Percentiles rank a stretch among this genome's conserved stretches.
These are phyloP conservation scores for Fusarium poae DNA, from an alignment of 2,329 filamentous ascomycete genomes.

Conservation along the genomic window DNA sequence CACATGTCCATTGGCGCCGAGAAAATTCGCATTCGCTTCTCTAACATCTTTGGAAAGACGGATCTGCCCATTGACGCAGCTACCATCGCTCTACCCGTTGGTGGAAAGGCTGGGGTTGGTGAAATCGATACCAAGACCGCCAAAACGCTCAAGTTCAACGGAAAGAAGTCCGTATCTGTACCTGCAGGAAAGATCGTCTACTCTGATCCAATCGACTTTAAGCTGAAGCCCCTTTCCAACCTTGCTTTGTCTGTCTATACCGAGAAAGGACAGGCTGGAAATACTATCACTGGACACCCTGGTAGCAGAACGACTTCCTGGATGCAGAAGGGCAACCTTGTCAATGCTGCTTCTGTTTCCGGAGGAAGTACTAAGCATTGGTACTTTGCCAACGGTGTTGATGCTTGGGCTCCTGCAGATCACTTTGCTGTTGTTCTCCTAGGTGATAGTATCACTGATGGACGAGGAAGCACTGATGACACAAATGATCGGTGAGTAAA, in stretches of 20 bases:
- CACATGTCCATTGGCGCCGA: slow-evolving; percentile 28
- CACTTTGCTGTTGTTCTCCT: slow-evolving; percentile 33
- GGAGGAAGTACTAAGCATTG: slow-evolving; percentile 31
- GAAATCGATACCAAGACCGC: slow-evolving; percentile 20
- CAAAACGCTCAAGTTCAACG: slow-evolving; percentile 19
- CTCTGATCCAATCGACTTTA: slow-evolving; percentile 32
- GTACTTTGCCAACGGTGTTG: slow-evolving; percentile 34
- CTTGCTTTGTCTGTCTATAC: slow-evolving; percentile 30
- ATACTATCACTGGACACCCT: slow-evolving; percentile 33
- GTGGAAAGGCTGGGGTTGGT: slow-evolving; percentile 23
- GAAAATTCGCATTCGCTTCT: slow-evolving; percentile 25
- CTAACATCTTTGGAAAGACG: slow-evolving; percentile 36
- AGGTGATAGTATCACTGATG: slow-evolving; percentile 37
- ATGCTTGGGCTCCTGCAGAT: slow-evolving; percentile 22
- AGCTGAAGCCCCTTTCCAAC: slow-evolving; percentile 23
- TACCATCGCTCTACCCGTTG: slow-evolving; percentile 15
- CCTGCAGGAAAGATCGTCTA: slow-evolving; percentile 16
- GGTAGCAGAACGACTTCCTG: slow-evolving; percentile 38
- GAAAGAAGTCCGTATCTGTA: slow-evolving; percentile 19
- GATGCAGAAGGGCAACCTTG: slow-evolving; percentile 31
- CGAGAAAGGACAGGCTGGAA: slow-evolving; percentile 27
- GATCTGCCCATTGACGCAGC: slow-evolving; percentile 24
- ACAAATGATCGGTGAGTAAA: slow-evolving; percentile 20
- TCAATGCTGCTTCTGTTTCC: slow-evolving; percentile 31
- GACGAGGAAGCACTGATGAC: slow-evolving; percentile 36